phyloP scores from a whole-genome alignment of 148 eudicot genomes.

The Selenicereus undatus region DNA sequence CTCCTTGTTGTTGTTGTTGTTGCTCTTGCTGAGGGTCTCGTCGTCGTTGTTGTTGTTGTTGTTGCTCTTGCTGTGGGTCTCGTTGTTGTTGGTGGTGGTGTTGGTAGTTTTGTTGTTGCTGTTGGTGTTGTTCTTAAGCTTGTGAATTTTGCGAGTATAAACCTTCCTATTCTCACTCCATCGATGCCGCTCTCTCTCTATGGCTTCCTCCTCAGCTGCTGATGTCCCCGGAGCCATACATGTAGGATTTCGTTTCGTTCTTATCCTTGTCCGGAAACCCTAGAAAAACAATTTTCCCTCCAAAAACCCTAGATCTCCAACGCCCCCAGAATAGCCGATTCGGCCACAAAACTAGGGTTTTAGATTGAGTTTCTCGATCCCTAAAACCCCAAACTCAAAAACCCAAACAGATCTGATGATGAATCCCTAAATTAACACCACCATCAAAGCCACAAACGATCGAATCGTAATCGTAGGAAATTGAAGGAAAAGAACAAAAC shows the following conservation, averaged over 20 bases:
- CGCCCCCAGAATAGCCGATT: not conserved
- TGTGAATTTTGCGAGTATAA: conserved; percentile 28
- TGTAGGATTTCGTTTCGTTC: not conserved
- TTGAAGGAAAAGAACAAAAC: not conserved
- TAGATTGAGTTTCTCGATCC: not conserved
- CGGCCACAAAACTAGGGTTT: conserved; percentile 30
- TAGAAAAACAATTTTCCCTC: not conserved
- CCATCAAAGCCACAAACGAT: not conserved
- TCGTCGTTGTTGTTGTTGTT: not conserved
- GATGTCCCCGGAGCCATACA: conserved; percentile 43
- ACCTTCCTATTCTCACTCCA: conserved; percentile 47
- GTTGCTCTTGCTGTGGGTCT: not conserved
- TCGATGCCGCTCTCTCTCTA: conserved; percentile 26
- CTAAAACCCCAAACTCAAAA: conserved; percentile 9
- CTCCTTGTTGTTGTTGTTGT: no score
- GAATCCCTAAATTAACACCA: conserved; percentile 20
- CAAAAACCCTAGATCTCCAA: conserved; percentile 34
- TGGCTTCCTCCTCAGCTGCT: conserved; percentile 37
- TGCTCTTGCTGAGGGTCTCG: no score
- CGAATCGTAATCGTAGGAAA: not conserved
- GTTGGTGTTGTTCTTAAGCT: not conserved
- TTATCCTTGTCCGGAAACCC: conserved; percentile 19
- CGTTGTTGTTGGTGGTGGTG: no score
- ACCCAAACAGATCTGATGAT: conserved; percentile 25
- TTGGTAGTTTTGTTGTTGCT: no score